Evolutionary conservation across 176 grass and related monocot genomes (phyloP).

Genomic region (Tillandsia leiboldiana): DNA sequence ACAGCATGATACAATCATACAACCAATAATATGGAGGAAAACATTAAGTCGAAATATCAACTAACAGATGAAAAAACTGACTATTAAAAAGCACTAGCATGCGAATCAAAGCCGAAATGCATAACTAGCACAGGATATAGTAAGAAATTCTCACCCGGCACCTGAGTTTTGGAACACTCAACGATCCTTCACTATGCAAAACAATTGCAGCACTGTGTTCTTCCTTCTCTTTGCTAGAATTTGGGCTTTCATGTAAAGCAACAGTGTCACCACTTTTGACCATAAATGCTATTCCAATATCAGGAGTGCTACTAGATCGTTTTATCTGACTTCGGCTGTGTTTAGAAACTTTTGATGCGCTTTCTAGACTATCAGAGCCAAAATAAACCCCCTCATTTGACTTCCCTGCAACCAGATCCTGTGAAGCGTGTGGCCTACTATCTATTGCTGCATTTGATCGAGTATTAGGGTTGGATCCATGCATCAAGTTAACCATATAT

Average conservation of each 20-base stretch:
- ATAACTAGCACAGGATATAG: conserved; percentile 13
- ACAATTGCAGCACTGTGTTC: conserved; percentile 26
- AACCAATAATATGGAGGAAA: too few relatives aligned
- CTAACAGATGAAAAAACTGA: too few relatives aligned
- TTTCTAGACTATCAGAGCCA: conserved; percentile 32
- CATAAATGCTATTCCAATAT: conserved; percentile 56
- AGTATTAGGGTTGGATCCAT: conserved; percentile 42
- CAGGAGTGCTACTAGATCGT: conserved; percentile 76
- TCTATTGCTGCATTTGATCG: conserved; percentile 29
- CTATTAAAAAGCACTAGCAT: not conserved
- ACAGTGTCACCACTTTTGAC: conserved; percentile 34
- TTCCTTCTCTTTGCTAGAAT: conserved; percentile 39
- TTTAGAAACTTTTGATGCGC: conserved; percentile 21
- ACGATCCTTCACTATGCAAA: conserved; percentile 39
- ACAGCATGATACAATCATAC: too few relatives aligned
- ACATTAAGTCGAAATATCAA: conserved; percentile 8
- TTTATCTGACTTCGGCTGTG: conserved; percentile 53
- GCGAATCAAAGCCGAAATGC: not conserved
- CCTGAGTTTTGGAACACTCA: conserved; percentile 74
- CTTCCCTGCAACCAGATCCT: conserved; percentile 31
- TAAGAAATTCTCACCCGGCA: conserved; percentile 74
- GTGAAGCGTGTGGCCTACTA: conserved; percentile 41
- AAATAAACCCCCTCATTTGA: conserved; percentile 22
- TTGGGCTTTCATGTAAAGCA: conserved; percentile 26
- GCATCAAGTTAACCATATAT: conserved; percentile 94